These are phyloP conservation scores for Populus alba DNA, from an alignment of 345 rosid genomes.

Conservation along the genomic window DNA sequence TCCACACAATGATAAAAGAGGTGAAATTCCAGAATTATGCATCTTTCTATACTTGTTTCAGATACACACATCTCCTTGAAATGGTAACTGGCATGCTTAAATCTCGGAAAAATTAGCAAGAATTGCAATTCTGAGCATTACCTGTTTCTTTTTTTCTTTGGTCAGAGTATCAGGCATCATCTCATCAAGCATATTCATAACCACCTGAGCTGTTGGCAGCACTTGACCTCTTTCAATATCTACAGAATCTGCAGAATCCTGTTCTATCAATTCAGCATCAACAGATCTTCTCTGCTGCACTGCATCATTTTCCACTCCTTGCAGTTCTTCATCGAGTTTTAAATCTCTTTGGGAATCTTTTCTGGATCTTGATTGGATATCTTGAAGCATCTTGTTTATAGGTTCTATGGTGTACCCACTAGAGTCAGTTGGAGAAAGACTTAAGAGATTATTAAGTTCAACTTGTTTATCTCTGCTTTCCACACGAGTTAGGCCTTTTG, in stretches of 20 bases:
- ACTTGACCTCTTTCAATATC: slow-evolving; percentile 64
- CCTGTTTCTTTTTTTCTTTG: slow-evolving; percentile 76
- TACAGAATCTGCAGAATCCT: slow-evolving; percentile 32
- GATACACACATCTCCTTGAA: neutral
- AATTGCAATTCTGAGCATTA: slow-evolving; percentile 24
- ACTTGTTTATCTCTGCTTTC: slow-evolving; percentile 40
- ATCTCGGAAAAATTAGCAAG: neutral
- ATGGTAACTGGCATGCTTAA: neutral
- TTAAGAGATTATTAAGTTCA: slow-evolving; percentile 39
- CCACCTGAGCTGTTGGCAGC: slow-evolving; percentile 67
- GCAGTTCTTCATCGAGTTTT: slow-evolving; percentile 27
- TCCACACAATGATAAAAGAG: neutral
- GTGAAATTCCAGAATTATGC: neutral
- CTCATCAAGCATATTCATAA: slow-evolving; percentile 79
- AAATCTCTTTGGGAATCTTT: slow-evolving; percentile 29
- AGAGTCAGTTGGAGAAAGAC: slow-evolving; percentile 34
- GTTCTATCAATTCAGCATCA: slow-evolving; percentile 44
- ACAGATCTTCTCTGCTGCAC: slow-evolving; percentile 34
- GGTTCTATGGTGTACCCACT: slow-evolving; percentile 45
- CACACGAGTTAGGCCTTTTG: slow-evolving; percentile 49
- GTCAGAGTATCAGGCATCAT: slow-evolving; percentile 69
- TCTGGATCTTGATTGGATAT: slow-evolving; percentile 29
- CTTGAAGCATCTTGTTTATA: slow-evolving; percentile 29
- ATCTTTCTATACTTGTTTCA: neutral
- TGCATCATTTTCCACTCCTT: slow-evolving; percentile 26